Conservation (phyloP, 495 filamentous ascomycete genomes). For the Neurospora sp. region DNA sequence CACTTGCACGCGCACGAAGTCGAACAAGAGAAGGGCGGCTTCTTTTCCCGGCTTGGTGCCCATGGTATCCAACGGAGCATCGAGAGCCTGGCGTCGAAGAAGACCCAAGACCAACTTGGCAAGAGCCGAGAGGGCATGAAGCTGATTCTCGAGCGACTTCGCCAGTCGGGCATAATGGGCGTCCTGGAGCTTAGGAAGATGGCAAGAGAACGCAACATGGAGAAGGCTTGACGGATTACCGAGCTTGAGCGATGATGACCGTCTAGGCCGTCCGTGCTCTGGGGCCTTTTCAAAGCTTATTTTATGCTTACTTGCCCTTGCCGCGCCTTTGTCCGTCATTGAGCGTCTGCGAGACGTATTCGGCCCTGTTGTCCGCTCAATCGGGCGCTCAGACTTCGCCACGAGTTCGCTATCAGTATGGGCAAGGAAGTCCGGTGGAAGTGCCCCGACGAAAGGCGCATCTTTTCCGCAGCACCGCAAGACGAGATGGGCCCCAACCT, state of each 20-base stretch:
- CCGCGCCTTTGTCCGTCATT: background rate
- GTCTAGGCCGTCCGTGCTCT: background rate
- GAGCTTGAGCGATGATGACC: background rate
- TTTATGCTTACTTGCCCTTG: background rate
- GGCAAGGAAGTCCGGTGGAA: background rate
- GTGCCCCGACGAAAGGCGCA: background rate
- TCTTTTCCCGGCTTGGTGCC: conserved; percentile 55
- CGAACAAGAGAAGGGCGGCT: conserved; percentile 20
- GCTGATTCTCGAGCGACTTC: conserved; percentile 77
- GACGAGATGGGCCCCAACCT: background rate
- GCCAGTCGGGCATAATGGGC: conserved; percentile 68
- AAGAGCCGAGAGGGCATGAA: conserved; percentile 94
- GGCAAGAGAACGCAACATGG: conserved; percentile 18
- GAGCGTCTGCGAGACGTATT: background rate
- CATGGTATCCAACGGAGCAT: conserved; percentile 78
- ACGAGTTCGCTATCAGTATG: background rate
- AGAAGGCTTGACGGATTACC: conserved; percentile 3
- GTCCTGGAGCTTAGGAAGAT: conserved; percentile 74
- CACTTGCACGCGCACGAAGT: conserved; percentile 11
- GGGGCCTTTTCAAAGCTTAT: background rate
- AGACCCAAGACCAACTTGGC: conserved; percentile 71
- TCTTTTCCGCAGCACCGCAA: background rate
- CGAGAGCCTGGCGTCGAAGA: conserved; percentile 74
- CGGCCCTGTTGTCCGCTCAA: background rate
- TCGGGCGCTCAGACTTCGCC: too few species aligned